Conservation (phyloP, 2,329 filamentous ascomycete species). For the Aspergillus quadricinctus region DNA sequence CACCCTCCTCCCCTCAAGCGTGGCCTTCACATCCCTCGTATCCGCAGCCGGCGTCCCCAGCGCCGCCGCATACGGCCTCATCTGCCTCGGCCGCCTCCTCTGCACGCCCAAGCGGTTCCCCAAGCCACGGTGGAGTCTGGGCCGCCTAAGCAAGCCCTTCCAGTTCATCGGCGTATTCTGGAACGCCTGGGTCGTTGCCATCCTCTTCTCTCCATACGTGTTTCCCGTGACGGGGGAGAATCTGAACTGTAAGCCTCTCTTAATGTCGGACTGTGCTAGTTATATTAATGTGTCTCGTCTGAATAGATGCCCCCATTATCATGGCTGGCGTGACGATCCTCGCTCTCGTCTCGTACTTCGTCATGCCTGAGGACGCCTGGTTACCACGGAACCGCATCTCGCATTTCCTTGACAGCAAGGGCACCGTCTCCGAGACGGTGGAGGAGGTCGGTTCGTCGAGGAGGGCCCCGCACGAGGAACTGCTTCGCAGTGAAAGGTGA, state of each 20-base stretch:
- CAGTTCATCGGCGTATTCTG: slow-evolving; percentile 47
- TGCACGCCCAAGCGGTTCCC: slow-evolving; percentile 47
- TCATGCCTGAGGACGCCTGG: slow-evolving; percentile 47
- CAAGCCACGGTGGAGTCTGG: slow-evolving; percentile 46
- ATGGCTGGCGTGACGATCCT: slow-evolving; percentile 49
- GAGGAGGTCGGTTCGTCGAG: slow-evolving; percentile 19
- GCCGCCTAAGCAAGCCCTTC: slow-evolving; percentile 43
- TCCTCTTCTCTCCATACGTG: slow-evolving; percentile 45
- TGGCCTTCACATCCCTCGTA: slow-evolving; percentile 52
- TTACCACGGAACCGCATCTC: slow-evolving; percentile 44
- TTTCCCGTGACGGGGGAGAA: slow-evolving; percentile 44
- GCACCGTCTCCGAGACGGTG: slow-evolving; percentile 21
- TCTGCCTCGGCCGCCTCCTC: slow-evolving; percentile 47
- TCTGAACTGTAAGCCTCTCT: slow-evolving; percentile 39
- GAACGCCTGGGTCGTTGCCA: slow-evolving; percentile 49
- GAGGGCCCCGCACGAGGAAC: not conserved
- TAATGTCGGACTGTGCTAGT: not conserved
- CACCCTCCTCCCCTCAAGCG: slow-evolving; percentile 54
- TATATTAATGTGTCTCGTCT: not conserved
- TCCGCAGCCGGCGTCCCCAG: slow-evolving; percentile 52
- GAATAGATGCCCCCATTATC: slow-evolving; percentile 47
- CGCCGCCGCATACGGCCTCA: slow-evolving; percentile 50
- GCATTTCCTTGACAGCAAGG: slow-evolving; percentile 40
- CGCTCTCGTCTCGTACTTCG: slow-evolving; percentile 46
- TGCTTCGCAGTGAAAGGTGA: not conserved